Evolutionary conservation across 805 yeast species (phyloP), one percentile per base, ranked within the genome.

Genomic region (Sugiyamaella chiloensis): DNA sequence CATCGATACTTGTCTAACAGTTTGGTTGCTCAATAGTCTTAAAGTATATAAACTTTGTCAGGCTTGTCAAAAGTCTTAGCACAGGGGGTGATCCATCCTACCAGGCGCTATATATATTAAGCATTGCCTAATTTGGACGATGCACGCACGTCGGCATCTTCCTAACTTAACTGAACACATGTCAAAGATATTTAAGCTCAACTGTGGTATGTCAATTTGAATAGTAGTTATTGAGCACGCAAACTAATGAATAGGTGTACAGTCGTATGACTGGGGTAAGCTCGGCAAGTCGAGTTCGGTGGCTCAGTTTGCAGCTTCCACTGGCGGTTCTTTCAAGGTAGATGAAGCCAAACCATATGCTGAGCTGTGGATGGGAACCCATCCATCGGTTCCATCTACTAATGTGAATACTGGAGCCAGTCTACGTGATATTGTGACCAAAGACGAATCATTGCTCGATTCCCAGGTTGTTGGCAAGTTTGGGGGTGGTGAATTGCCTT

Each of bases 351-450:
- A 81, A 61, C 98, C 99, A 8, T 93, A 93, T 63, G 99, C 99
- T 14, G 99, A 93, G 67, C 74, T 93, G 57, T 93, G 99, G 99
- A 93, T 93, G 99, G 99, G 99, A 32, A 89, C 98, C 21, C 99
- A 93, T 65, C 91, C 95, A 45, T 85, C 85, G 40, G 89, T 85
- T 9, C 96, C 98, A 24, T 84, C 96, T 16, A 68, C 68, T 41
- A 76, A 78, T 42, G 74, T 76, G 21, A 76, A 70, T 23, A 66
- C 72, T 16, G 83, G 83, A 26, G 69, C 76, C 56, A 74, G 80
- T 17, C 74, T 93, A 64, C 74, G 89, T 52, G 85, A 86, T 16
- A 63, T 87, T 30, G 78, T 91, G 47, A 67, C 72, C n/a, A 64
- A 68, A 5, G 64, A 79, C 53, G 70, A 72, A 40, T 63, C 70